Percentiles rank a stretch among this genome's conserved stretches.
These are phyloP conservation scores for Leersia perrieri DNA, from an alignment of 176 grass and related monocot species.

Conservation along the genomic window DNA sequence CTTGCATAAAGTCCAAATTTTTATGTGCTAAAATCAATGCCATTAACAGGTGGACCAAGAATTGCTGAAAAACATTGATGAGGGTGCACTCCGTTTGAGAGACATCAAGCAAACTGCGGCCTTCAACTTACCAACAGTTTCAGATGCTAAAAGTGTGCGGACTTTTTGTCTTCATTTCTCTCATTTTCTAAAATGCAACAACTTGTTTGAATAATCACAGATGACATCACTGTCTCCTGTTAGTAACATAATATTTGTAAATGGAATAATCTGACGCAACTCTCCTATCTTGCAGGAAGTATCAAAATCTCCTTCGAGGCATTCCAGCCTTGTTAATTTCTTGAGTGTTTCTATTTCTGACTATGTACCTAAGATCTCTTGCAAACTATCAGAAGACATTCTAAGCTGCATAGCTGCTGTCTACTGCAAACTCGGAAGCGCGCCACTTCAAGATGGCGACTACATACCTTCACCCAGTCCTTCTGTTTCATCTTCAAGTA, in stretches of 20 bases:
- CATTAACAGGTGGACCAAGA: constrained; percentile 43
- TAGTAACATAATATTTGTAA: neutral
- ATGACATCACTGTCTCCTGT: neutral
- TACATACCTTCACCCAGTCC: constrained; percentile 43
- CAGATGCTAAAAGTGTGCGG: constrained; percentile 36
- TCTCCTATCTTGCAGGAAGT: constrained; percentile 44
- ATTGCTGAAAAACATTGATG: constrained; percentile 30
- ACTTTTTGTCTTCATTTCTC: constrained; percentile 8
- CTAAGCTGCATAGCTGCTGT: constrained; percentile 71
- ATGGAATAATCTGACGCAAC: constrained; percentile 5
- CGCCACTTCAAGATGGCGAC: constrained; percentile 31
- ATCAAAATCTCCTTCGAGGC: constrained; percentile 43
- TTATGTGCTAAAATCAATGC: constrained; percentile 14
- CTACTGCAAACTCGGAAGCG: constrained; percentile 74
- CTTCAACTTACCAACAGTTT: constrained; percentile 36
- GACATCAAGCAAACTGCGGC: constrained; percentile 49
- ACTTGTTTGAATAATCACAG: neutral
- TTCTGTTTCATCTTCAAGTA: constrained; percentile 69
- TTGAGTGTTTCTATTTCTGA: constrained; percentile 60
- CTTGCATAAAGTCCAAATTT: neutral
- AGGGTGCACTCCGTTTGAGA: constrained; percentile 43
- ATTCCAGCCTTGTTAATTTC: constrained; percentile 79
- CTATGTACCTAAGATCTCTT: constrained; percentile 66
- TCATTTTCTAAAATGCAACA: neutral
- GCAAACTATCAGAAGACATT: constrained; percentile 91